These are phyloP conservation scores for Crepidotus variabilis DNA, from an alignment of 768 basidiomycete species.

Conservation along the genomic window DNA sequence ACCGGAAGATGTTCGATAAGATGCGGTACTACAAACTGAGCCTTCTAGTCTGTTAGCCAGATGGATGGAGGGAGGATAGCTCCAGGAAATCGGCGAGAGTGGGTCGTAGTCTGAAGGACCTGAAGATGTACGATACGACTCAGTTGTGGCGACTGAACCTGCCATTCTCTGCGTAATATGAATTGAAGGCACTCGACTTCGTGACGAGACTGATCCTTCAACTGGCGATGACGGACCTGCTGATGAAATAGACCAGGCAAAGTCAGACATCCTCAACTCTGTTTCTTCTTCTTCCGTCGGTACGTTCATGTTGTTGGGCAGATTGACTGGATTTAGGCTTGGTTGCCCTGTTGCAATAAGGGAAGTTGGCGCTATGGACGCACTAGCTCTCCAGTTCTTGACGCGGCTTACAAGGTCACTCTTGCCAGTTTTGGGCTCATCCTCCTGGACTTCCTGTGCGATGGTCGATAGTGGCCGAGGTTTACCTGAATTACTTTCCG, in stretches of 20 bases:
- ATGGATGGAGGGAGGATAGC: conserved; percentile 47
- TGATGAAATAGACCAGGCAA: conserved; percentile 67
- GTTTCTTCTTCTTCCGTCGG: conserved; percentile 26
- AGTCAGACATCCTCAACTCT: conserved; percentile 61
- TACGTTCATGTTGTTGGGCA: conserved; percentile 40
- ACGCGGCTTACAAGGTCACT: conserved; percentile 53
- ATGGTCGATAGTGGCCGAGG: conserved; percentile 53
- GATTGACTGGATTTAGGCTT: conserved; percentile 47
- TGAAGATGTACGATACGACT: conserved; percentile 45
- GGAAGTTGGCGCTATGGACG: conserved; percentile 44
- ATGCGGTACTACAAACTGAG: conserved; percentile 53
- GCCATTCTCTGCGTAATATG: conserved; percentile 49
- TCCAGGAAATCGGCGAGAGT: conserved; percentile 31
- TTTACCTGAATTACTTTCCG: conserved; percentile 11
- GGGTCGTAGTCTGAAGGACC: conserved; percentile 44
- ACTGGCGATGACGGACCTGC: conserved; percentile 53
- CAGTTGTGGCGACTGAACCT: conserved; percentile 57
- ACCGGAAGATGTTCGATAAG: conserved; percentile 53
- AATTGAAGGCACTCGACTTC: conserved; percentile 44
- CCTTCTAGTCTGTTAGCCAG: conserved; percentile 48
- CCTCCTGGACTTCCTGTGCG: conserved; percentile 61
- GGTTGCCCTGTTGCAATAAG: conserved; percentile 46
- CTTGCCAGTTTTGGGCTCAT: conserved; percentile 51
- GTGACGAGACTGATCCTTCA: conserved; percentile 33
- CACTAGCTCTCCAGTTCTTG: conserved; percentile 62